Conservation (phyloP, 2,329 filamentous ascomycete genomes). For the Fusarium goolgardi region DNA sequence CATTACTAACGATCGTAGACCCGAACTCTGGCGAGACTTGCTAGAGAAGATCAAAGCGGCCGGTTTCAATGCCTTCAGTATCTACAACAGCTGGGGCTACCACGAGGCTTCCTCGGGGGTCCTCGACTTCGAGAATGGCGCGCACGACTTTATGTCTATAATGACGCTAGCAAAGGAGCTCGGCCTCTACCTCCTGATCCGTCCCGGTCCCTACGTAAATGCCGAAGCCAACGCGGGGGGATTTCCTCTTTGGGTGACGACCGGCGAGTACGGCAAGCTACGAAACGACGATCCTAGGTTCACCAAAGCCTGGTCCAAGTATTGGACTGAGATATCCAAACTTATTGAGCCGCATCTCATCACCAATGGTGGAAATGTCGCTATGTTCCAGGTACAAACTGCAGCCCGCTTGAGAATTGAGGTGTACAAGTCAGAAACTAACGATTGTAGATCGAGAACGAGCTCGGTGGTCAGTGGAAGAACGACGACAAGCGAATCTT, state of each 20-base stretch:
- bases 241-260: slow-evolving; percentile 71
- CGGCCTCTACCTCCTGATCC: slow-evolving; percentile 57
- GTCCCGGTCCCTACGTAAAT: slow-evolving; percentile 72
- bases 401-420: rapidly evolving
- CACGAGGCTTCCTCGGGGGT: slow-evolving; percentile 52
- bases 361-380: slow-evolving; percentile 67
- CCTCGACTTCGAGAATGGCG: slow-evolving; percentile 48
- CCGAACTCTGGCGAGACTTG: slow-evolving; percentile 56
- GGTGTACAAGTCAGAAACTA: background rate
- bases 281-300: slow-evolving; percentile 65
- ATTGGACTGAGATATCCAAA: slow-evolving; percentile 61
- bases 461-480: slow-evolving; percentile 59
- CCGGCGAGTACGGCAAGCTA: slow-evolving; percentile 66
- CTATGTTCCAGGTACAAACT: slow-evolving; percentile 57
- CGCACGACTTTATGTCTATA: slow-evolving; percentile 62
- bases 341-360: slow-evolving; percentile 65
- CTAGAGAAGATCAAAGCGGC: slow-evolving; percentile 58
- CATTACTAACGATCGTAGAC: slow-evolving; percentile 18
- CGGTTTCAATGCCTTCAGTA: slow-evolving; percentile 58
- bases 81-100: slow-evolving; percentile 58
- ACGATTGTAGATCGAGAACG: slow-evolving; percentile 62
- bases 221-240: slow-evolving; percentile 72
- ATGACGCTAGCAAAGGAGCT: slow-evolving; percentile 60
- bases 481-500: slow-evolving; percentile 57
- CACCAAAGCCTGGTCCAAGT: slow-evolving; percentile 65